Evolutionary conservation across 495 filamentous ascomycete species (phyloP).

Genomic region (Penicillium riverlandense): DNA sequence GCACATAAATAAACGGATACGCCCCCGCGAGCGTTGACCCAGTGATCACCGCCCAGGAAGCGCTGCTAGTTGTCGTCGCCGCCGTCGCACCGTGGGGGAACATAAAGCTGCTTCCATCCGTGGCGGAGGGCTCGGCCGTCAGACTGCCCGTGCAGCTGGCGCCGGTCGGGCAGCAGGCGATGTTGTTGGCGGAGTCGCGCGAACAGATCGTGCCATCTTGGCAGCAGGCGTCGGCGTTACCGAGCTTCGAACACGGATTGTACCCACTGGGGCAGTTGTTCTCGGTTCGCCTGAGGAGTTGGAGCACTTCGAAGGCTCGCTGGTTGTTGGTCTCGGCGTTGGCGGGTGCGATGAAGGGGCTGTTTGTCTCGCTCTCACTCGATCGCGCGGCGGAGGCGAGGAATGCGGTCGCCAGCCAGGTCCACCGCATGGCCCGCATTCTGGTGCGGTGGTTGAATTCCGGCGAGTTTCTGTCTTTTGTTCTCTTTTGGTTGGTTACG

Average conservation of each 20-base stretch:
- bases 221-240: conserved; percentile 51
- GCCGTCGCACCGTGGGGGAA: conserved; percentile 28
- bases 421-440: conserved; percentile 35
- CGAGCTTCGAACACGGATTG: conserved; percentile 42
- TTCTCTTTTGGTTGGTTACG: too few species aligned
- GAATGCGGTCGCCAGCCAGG: conserved; percentile 31
- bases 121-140: conserved; percentile 15
- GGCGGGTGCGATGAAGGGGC: conserved; percentile 23
- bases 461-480: not conserved
- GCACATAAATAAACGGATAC: conserved; percentile 61
- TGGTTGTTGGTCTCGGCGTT: conserved; percentile 11
- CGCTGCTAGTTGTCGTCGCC: conserved; percentile 11
- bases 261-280: conserved; percentile 47
- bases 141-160: conserved; percentile 57
- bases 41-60: conserved; percentile 28
- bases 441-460: conserved; percentile 9
- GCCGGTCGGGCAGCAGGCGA: conserved; percentile 59
- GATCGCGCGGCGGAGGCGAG: conserved; percentile 26
- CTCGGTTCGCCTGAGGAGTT: conserved; percentile 26
- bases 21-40: conserved; percentile 36
- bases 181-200: conserved; percentile 48
- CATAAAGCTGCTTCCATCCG: conserved; percentile 24
- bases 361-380: conserved; percentile 9
- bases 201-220: conserved; percentile 45
- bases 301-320: conserved; percentile 33